phyloP scores from a whole-genome alignment of 148 eudicot genomes.

The Cornus suecica region DNA sequence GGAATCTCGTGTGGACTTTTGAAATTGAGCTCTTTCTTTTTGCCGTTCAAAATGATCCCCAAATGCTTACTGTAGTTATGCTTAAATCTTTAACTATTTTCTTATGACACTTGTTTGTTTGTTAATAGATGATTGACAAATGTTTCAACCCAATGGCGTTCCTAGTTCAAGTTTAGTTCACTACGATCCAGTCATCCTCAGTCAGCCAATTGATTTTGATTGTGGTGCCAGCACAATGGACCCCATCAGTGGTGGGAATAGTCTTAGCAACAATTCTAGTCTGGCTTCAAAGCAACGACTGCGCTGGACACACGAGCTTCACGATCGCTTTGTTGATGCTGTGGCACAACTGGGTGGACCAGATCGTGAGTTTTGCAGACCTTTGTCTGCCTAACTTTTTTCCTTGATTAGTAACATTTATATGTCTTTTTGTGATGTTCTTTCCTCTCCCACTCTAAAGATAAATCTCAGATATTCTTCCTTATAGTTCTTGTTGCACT shows the following conservation, averaged over 20 bases:
- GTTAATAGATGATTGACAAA: constrained; percentile 14
- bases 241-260: constrained; percentile 21
- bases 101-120: constrained; percentile 6
- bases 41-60: constrained; percentile 9
- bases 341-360: constrained; percentile 74
- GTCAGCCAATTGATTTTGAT: constrained; percentile 21
- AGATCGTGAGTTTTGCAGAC: constrained; percentile 43
- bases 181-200: constrained; percentile 11
- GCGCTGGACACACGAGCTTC: constrained; percentile 72
- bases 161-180: constrained; percentile 24
- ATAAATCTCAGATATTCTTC: not conserved
- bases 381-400: constrained; percentile 7
- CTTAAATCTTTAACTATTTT: not conserved
- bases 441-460: not conserved
- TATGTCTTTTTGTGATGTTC: not conserved
- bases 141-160: constrained; percentile 20
- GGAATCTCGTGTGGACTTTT: constrained; percentile 4
- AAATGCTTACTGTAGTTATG: not conserved
- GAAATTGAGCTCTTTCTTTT: not conserved
- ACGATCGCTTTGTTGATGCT: constrained; percentile 67
- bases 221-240: constrained; percentile 30
- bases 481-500: not conserved
- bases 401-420: not conserved
- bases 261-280: constrained; percentile 31
- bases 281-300: constrained; percentile 60